Evolutionary conservation across 495 filamentous ascomycete genomes (phyloP).

Genomic region (Penicilliopsis zonata): DNA sequence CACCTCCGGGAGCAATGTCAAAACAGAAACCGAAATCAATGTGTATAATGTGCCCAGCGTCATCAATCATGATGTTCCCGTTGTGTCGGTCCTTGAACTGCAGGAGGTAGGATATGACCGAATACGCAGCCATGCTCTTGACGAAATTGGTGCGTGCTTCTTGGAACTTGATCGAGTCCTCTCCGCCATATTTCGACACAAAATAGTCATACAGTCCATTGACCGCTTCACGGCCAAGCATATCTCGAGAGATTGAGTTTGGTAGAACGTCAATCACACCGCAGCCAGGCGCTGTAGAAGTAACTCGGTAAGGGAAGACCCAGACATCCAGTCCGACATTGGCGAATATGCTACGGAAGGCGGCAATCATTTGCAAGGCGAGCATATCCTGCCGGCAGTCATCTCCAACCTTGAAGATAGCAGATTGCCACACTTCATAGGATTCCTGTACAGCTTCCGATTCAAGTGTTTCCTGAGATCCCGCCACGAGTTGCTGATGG

Average conservation of each 20-base stretch:
- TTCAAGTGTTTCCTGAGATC: constrained; percentile 24
- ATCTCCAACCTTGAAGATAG: constrained; percentile 99
- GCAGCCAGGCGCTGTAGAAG: constrained; percentile 95
- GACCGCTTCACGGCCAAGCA: constrained; percentile 94
- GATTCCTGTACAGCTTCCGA: constrained; percentile 33
- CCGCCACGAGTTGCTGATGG: constrained; percentile 42
- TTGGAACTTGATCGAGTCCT: constrained; percentile 89
- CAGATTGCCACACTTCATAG: constrained; percentile 93
- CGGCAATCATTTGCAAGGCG: constrained; percentile 93
- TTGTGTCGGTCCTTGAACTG: constrained; percentile 99
- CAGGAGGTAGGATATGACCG: constrained; percentile 89
- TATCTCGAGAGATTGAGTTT: constrained; percentile 95
- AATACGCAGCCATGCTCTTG: constrained; percentile 99
- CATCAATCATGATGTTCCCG: constrained; percentile 98
- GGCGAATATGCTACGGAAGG: constrained; percentile 93
- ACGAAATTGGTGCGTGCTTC: constrained; percentile 95
- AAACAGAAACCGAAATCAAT: constrained; percentile 99
- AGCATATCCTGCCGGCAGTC: constrained; percentile 97
- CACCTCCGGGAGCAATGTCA: constrained; percentile 93
- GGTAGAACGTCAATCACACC: constrained; percentile 97
- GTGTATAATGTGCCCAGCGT: constrained; percentile 93
- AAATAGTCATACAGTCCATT: constrained; percentile 99
- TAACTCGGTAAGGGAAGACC: constrained; percentile 95
- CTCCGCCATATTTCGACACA: constrained; percentile 89
- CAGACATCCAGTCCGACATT: constrained; percentile 89